Evolutionary conservation across 1,284 basidiomycete genomes (phyloP).

Genomic region (Retiboletus flavoniger): DNA sequence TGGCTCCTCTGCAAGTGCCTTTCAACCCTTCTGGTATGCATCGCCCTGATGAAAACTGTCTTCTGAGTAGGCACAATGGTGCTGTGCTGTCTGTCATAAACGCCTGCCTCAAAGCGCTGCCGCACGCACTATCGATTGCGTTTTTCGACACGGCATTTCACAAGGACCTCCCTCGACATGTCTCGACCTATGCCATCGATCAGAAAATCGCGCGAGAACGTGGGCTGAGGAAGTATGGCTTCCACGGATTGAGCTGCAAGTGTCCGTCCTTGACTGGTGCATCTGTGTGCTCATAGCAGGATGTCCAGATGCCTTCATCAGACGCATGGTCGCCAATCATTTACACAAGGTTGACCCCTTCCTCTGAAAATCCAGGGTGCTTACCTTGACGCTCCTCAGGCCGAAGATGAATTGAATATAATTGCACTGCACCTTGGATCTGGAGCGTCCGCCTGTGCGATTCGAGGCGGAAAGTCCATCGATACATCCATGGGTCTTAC

Average conservation of each 20-base stretch:
- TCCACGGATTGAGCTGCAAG: slow-evolving; percentile 78
- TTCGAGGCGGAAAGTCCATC: slow-evolving; percentile 67
- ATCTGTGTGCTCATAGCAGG: slow-evolving; percentile 19
- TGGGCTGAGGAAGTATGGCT: slow-evolving; percentile 83
- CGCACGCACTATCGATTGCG: slow-evolving; percentile 60
- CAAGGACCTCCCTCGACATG: slow-evolving; percentile 66
- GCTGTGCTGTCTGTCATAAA: slow-evolving; percentile 60
- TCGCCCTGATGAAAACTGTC: neutral
- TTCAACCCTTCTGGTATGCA: neutral
- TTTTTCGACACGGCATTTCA: slow-evolving; percentile 90
- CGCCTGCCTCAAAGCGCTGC: slow-evolving; percentile 61
- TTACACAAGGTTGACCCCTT: slow-evolving; percentile 48
- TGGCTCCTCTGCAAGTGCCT: slow-evolving; percentile 73
- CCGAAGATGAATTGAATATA: slow-evolving; percentile 51
- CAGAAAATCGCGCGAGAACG: slow-evolving; percentile 57
- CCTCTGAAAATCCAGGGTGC: neutral
- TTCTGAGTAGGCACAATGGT: slow-evolving; percentile 53
- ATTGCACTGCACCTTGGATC: slow-evolving; percentile 84
- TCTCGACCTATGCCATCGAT: slow-evolving; percentile 77
- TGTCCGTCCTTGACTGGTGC: slow-evolving; percentile 3
- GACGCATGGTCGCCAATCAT: slow-evolving; percentile 55
- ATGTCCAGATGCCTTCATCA: slow-evolving; percentile 59
- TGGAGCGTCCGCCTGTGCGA: slow-evolving; percentile 77
- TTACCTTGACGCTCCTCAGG: slow-evolving; percentile 20
- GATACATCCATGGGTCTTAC: slow-evolving; percentile 86